phyloP scores from a whole-genome alignment of 495 filamentous ascomycete genomes.

The Endocarpon pusillum region DNA sequence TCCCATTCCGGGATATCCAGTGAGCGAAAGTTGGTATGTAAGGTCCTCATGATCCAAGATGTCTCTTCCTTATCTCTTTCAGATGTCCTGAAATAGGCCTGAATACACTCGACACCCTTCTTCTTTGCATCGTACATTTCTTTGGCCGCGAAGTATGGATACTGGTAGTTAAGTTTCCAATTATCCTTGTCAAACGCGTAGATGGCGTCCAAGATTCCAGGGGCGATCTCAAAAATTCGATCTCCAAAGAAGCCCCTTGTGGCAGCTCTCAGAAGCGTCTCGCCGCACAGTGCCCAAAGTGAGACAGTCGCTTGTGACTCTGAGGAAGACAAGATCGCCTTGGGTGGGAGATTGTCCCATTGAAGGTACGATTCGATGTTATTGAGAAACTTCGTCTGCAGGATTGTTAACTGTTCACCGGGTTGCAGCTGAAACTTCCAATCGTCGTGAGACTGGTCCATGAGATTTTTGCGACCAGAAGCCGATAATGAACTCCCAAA shows the following conservation, averaged over 20 bases:
- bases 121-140: background rate
- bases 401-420: background rate
- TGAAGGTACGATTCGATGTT: background rate
- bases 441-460: background rate
- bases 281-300: background rate
- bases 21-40: background rate
- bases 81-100: background rate
- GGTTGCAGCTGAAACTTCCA: slow-evolving; percentile 1
- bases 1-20: background rate
- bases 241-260: slow-evolving; percentile 1
- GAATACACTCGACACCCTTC: background rate
- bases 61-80: background rate
- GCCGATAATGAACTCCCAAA: background rate
- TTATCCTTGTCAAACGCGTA: background rate
- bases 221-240: background rate
- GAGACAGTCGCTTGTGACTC: background rate
- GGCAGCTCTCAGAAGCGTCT: background rate
- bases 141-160: background rate
- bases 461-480: background rate
- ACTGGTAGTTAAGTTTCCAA: background rate
- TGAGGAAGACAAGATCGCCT: background rate
- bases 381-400: background rate
- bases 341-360: background rate
- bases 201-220: background rate
- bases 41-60: background rate